Evolutionary conservation across 2,329 filamentous ascomycete genomes (phyloP).

Genomic region (Aspergillus carbonarius): DNA sequence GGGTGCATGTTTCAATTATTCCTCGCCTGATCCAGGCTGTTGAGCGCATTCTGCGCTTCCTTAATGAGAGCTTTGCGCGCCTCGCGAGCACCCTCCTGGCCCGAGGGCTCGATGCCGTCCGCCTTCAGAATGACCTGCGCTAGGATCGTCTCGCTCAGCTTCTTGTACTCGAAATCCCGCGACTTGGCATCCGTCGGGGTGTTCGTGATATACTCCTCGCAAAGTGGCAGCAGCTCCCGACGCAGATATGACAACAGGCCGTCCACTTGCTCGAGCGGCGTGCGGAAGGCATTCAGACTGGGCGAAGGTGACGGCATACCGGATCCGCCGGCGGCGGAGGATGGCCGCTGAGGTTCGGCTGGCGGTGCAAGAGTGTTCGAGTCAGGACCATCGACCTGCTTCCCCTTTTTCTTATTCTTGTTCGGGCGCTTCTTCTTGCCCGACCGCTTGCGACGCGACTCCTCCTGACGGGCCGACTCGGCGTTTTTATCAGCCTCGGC

Average conservation of each 20-base stretch:
- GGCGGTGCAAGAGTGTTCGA: constrained; percentile 21
- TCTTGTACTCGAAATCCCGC: constrained; percentile 45
- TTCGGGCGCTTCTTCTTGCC: constrained; percentile 26
- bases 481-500: constrained; percentile 24
- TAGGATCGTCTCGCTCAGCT: constrained; percentile 45
- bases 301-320: constrained; percentile 32
- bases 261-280: constrained; percentile 39
- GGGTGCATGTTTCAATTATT: constrained; percentile 12
- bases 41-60: constrained; percentile 42
- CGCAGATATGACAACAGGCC: constrained; percentile 39
- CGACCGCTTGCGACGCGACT: constrained; percentile 5
- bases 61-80: constrained; percentile 49
- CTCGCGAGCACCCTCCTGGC: constrained; percentile 54
- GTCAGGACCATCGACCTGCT: constrained; percentile 16
- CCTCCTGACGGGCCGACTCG: constrained; percentile 18
- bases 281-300: constrained; percentile 33
- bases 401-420: constrained; percentile 28
- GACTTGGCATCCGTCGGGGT: constrained; percentile 42
- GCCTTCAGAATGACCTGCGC: constrained; percentile 53
- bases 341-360: constrained; percentile 14
- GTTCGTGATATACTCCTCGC: constrained; percentile 37
- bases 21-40: constrained; percentile 36
- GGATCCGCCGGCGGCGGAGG: constrained; percentile 15
- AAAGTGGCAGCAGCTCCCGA: constrained; percentile 38
- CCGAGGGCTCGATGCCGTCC: constrained; percentile 72